A percentile compares a stretch with the other conserved stretches of the same genome.
These are phyloP conservation scores for Cyclanthera cordifolia DNA, from an alignment of 306 rosid genomes.

Conservation along the genomic window DNA sequence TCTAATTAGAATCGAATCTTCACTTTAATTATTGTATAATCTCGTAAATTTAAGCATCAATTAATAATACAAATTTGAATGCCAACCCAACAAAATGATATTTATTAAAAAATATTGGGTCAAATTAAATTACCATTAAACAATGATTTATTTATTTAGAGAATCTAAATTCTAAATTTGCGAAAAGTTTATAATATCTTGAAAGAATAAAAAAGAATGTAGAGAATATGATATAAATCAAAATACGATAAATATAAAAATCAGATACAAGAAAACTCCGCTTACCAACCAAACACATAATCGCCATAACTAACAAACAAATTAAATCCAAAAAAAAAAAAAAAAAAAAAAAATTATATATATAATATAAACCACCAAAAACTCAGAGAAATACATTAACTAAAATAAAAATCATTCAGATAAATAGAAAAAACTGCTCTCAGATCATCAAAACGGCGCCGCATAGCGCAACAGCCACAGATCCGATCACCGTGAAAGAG, in stretches of 20 bases:
- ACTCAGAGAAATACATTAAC: too few species aligned
- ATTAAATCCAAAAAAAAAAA: background rate
- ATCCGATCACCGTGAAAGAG: constrained; percentile 18
- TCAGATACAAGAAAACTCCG: constrained; percentile 1
- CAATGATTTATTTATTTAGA: too few species aligned
- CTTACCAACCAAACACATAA: background rate
- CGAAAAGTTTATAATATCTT: too few species aligned
- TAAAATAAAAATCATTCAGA: background rate
- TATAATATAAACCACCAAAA: background rate
- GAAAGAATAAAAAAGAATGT: background rate
- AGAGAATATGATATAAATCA: background rate
- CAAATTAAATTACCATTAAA: too few species aligned
- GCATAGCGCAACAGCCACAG: constrained; percentile 21
- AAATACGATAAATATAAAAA: background rate
- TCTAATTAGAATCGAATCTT: too few species aligned
- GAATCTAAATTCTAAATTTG: too few species aligned
- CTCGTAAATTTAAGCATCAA: too few species aligned
- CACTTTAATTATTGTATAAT: too few species aligned
- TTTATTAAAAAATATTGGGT: too few species aligned
- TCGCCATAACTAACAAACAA: background rate
- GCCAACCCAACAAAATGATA: too few species aligned
- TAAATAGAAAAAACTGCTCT: background rate
- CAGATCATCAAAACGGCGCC: constrained; percentile 26
- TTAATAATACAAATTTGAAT: too few species aligned
- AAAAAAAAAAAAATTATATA: background rate